Evolutionary conservation across 169 alveolate species (phyloP).

Genomic region (Plasmodium coatneyi): DNA sequence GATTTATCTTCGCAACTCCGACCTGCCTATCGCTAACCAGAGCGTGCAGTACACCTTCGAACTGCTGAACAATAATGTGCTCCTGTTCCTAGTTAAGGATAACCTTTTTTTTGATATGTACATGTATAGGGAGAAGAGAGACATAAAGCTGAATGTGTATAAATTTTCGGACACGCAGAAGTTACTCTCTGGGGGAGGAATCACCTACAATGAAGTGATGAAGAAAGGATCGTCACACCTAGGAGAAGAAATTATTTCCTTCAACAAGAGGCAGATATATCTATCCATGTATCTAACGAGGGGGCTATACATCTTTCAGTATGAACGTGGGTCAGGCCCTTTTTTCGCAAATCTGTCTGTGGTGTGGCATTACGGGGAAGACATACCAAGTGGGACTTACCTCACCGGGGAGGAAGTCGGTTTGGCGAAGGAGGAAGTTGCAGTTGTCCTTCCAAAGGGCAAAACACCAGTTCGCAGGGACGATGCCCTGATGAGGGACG

Average conservation of each 20-base stretch:
- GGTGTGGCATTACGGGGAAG: neutral
- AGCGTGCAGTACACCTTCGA: neutral
- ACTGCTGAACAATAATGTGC: neutral
- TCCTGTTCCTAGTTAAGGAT: neutral
- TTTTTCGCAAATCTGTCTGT: constrained; percentile 8
- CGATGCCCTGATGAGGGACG: neutral
- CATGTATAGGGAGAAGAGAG: neutral
- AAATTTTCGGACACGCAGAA: neutral
- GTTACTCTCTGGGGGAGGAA: neutral
- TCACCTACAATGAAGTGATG: constrained; percentile 11
- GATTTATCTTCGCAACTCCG: neutral
- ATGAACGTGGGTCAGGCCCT: neutral
- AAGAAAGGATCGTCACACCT: neutral
- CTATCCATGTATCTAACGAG: constrained; percentile 15
- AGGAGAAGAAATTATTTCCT: neutral
- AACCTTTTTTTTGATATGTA: constrained; percentile 18
- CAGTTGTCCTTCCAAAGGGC: neutral
- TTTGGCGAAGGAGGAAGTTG: neutral
- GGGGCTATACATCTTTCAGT: constrained; percentile 43
- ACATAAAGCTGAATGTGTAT: constrained; percentile 8
- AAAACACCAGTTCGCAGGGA: neutral
- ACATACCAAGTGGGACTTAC: neutral
- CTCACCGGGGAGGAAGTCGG: neutral
- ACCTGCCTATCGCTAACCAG: neutral
- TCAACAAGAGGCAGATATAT: constrained; percentile 3